Conservation (phyloP, 345 rosid species). For the Lumnitzera littorea region DNA sequence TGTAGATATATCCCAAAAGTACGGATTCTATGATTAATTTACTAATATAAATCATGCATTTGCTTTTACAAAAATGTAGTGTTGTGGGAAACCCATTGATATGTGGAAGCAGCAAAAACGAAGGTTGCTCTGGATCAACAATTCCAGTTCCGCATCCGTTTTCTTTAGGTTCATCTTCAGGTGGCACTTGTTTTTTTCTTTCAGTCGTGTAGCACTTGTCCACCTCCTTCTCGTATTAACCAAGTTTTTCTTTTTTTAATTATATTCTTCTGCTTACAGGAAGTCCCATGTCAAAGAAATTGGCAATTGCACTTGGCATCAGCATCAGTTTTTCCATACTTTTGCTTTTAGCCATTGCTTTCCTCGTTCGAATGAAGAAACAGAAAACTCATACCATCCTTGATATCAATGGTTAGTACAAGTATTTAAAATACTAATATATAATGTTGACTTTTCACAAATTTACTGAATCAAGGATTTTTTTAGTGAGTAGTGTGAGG, state of each 20-base stretch:
- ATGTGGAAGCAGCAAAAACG: constrained; percentile 47
- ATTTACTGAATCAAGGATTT: not conserved
- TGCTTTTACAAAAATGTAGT: constrained; percentile 26
- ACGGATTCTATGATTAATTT: too few relatives aligned
- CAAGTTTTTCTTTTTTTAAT: not conserved
- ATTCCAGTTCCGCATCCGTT: constrained; percentile 41
- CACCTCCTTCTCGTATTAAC: not conserved
- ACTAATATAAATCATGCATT: too few relatives aligned
- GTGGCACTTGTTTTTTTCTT: constrained; percentile 15
- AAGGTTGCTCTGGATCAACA: constrained; percentile 59
- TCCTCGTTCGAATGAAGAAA: constrained; percentile 52
- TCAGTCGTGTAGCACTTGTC: not conserved
- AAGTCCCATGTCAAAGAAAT: constrained; percentile 48
- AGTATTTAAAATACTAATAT: not conserved
- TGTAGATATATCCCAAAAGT: too few relatives aligned
- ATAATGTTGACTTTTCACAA: not conserved
- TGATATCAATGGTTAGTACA: constrained; percentile 43
- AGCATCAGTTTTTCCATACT: constrained; percentile 47
- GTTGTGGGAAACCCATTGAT: constrained; percentile 76
- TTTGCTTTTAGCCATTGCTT: constrained; percentile 35
- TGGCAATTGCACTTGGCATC: constrained; percentile 66
- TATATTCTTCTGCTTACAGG: constrained; percentile 15
- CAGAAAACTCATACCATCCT: constrained; percentile 32
- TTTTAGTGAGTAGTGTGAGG: not conserved
- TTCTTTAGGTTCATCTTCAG: constrained; percentile 45